Percentiles rank a stretch among this genome's conserved stretches.
Evolutionary conservation across 345 rosid genomes (phyloP).

Genomic region (Eucalyptus cloeziana): DNA sequence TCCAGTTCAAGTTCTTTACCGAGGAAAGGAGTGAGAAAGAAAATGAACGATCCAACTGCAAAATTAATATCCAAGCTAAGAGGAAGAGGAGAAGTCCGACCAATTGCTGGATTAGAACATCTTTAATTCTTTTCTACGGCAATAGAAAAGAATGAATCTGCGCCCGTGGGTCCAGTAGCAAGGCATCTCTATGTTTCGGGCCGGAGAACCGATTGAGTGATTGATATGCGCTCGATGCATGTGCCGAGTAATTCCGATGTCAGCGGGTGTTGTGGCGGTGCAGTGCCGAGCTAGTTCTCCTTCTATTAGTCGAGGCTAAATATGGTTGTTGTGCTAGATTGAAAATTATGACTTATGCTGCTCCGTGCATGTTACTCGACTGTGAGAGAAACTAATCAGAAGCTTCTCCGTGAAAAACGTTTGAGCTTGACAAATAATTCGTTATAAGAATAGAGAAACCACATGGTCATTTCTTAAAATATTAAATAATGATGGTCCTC

Average conservation of each 20-base stretch:
- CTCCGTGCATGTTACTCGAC: not conserved
- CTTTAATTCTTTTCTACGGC: not conserved
- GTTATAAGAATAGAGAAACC: not conserved
- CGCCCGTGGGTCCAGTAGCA: too few relatives aligned
- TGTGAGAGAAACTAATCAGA: not conserved
- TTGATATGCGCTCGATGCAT: not conserved
- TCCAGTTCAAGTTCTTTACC: not conserved
- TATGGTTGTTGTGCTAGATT: not conserved
- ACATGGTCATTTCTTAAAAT: not conserved
- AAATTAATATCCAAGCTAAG: not conserved
- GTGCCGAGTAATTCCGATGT: not conserved
- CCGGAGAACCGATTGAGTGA: not conserved
- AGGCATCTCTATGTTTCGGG: not conserved
- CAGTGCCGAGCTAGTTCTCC: not conserved
- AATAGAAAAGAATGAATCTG: too few relatives aligned
- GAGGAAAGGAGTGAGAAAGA: not conserved
- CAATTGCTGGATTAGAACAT: not conserved
- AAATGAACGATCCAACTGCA: not conserved
- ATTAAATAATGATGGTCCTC: not conserved
- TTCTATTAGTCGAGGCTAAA: not conserved
- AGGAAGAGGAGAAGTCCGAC: not conserved
- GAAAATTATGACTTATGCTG: not conserved
- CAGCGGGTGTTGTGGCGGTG: not conserved
- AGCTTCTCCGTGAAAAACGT: not conserved
- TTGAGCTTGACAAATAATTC: not conserved